Evolutionary conservation across 768 basidiomycete genomes (phyloP).

Genomic region (Mycena belliarum): DNA sequence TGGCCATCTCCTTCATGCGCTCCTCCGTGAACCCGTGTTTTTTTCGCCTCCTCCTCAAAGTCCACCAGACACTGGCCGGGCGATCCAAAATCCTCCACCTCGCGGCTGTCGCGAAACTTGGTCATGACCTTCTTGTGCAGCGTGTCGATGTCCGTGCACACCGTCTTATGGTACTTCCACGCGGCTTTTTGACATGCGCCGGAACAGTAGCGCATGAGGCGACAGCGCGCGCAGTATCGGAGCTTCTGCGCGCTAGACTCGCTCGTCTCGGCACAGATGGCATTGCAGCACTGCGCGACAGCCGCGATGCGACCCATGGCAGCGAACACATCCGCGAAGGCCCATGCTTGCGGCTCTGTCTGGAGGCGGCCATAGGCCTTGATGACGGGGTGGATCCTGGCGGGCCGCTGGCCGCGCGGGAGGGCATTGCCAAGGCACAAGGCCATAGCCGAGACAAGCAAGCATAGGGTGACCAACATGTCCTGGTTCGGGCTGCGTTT

Average conservation of each 20-base stretch:
- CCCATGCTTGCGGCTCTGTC: background rate
- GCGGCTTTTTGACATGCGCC: background rate
- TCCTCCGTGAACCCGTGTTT: background rate
- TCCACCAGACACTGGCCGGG: background rate
- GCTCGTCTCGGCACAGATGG: background rate
- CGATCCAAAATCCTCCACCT: too few species aligned
- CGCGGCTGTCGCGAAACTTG: too few species aligned
- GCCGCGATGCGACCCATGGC: background rate
- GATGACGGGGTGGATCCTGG: background rate
- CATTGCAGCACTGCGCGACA: conserved; percentile 6
- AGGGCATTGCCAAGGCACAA: background rate
- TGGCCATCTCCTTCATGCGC: conserved; percentile 1
- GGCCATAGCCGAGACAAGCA: background rate
- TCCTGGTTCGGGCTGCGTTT: background rate
- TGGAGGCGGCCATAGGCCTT: background rate
- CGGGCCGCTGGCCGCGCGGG: background rate
- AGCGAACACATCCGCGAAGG: background rate
- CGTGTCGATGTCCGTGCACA: conserved; percentile 8
- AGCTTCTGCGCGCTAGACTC: conserved; percentile 5
- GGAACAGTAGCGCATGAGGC: conserved; percentile 12
- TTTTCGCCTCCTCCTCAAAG: background rate
- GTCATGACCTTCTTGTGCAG: conserved; percentile 1
- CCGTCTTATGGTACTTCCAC: conserved; percentile 8
- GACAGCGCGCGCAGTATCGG: background rate
- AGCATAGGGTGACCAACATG: background rate